Conservation (phyloP, 176 grass and related monocot species). For the barley (Hordeum vulgare) region MorexV3_pseudomolecules_assembly NC_058524.1:208417524-208418023, state of each 20-base stretch:
- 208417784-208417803: slow-evolving; percentile 53
- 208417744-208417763: background rate
- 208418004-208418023: too few species aligned
- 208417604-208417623: background rate
- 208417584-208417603: background rate
- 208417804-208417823: too few species aligned
- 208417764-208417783: background rate
- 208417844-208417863: too few species aligned
- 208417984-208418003: too few species aligned
- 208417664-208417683: background rate
- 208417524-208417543: too few species aligned
- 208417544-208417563: background rate
- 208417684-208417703: background rate
- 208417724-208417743: background rate
- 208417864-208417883: too few species aligned
- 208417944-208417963: too few species aligned
- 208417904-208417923: too few species aligned
- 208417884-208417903: too few species aligned
- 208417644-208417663: background rate
- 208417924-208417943: too few species aligned
- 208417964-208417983: too few species aligned
- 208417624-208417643: background rate
- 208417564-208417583: background rate
- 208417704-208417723: background rate
- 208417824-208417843: too few species aligned